These are phyloP conservation scores for Salvia sclarea DNA, from an alignment of 305 asterid genomes.

Conservation along the genomic window DNA sequence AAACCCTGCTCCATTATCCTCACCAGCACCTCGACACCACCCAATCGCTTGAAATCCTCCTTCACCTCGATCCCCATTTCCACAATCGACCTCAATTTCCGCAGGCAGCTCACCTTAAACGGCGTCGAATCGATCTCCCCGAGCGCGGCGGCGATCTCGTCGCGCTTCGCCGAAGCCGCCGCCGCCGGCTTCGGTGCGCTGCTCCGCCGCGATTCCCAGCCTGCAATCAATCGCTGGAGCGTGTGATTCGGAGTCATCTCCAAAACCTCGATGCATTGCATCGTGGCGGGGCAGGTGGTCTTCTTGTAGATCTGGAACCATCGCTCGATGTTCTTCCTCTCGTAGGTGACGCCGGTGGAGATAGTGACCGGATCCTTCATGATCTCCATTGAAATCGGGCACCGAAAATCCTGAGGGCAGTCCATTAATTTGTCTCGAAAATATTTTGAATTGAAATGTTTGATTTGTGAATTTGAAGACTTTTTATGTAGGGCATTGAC, in stretches of 20 bases:
- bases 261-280: constrained; percentile 47
- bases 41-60: constrained; percentile 47
- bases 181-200: constrained; percentile 5
- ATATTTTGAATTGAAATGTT: not conserved
- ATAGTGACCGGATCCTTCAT: constrained; percentile 87
- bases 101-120: constrained; percentile 39
- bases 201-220: constrained; percentile 43
- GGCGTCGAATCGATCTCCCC: constrained; percentile 45
- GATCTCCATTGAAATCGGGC: constrained; percentile 90
- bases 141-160: constrained; percentile 47
- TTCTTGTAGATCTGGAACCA: constrained; percentile 73
- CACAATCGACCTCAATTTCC: constrained; percentile 33
- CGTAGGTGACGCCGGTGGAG: constrained; percentile 85
- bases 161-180: constrained; percentile 33
- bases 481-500: constrained; percentile 22
- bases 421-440: constrained; percentile 39
- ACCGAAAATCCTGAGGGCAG: constrained; percentile 71
- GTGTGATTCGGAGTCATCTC: constrained; percentile 82
- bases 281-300: constrained; percentile 82
- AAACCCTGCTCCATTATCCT: constrained; percentile 54
- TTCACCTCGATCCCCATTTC: constrained; percentile 32
- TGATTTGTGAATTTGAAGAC: constrained; percentile 13
- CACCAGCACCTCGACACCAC: constrained; percentile 65
- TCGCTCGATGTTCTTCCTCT: constrained; percentile 62
- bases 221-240: constrained; percentile 57